Evolutionary conservation across 129 eudicot genomes (phyloP).

Genomic region (Sambucus nigra): DNA sequence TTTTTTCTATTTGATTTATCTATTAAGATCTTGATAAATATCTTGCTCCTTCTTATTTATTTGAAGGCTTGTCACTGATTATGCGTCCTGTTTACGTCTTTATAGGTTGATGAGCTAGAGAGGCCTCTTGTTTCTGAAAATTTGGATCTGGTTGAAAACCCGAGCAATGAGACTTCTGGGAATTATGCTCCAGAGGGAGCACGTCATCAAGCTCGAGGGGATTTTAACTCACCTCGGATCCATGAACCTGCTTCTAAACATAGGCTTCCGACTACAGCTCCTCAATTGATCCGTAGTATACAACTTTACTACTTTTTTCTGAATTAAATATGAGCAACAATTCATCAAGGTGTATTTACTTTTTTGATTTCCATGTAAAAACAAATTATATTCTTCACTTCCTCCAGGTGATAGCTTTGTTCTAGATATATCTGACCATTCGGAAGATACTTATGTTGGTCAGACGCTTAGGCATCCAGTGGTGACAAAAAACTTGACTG

Average conservation of each 20-base stretch:
- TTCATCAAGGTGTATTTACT: too few relatives aligned
- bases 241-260: conserved; percentile 39
- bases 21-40: background rate
- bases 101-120: conserved; percentile 69
- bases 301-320: background rate
- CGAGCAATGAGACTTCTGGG: conserved; percentile 24
- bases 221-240: conserved; percentile 26
- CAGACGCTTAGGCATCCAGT: conserved; percentile 68
- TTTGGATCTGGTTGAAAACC: conserved; percentile 27
- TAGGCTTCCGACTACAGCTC: conserved; percentile 34
- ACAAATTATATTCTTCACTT: conserved; percentile 10
- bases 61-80: background rate
- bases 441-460: conserved; percentile 56
- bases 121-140: conserved; percentile 79
- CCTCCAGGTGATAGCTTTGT: conserved; percentile 63
- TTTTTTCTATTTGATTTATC: background rate
- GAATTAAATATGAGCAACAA: too few relatives aligned
- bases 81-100: conserved; percentile 6
- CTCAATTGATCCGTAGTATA: conserved; percentile 60
- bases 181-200: conserved; percentile 26
- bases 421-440: conserved; percentile 47
- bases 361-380: background rate
- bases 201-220: conserved; percentile 32
- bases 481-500: conserved; percentile 23
- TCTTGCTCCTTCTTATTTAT: background rate